Evolutionary conservation across 2,329 filamentous ascomycete species (phyloP).

Genomic region (Ceratocystis harringtonii): DNA sequence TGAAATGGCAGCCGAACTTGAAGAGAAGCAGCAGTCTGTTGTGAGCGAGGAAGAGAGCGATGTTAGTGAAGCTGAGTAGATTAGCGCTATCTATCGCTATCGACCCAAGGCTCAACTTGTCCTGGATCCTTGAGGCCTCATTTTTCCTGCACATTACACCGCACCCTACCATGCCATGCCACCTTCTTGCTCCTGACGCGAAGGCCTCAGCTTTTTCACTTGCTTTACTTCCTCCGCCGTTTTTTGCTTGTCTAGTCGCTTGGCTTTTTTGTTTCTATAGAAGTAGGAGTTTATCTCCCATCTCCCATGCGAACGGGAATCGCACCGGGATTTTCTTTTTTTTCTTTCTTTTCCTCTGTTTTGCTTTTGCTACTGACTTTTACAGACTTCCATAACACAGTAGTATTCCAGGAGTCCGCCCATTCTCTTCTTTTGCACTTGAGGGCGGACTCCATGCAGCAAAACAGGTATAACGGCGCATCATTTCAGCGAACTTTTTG

Average conservation of each 20-base stretch:
- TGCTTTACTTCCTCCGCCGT: background rate
- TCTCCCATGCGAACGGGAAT: background rate
- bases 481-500: background rate
- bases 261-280: background rate
- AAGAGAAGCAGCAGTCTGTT: conserved; percentile 32
- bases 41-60: conserved; percentile 42
- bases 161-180: background rate
- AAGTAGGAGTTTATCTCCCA: background rate
- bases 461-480: conserved; percentile 4
- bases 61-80: conserved; percentile 50
- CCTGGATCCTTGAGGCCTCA: background rate
- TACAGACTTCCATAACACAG: background rate
- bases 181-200: background rate
- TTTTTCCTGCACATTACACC: background rate
- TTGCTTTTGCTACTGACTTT: background rate
- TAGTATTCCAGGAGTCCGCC: background rate
- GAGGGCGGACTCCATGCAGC: background rate
- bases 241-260: background rate
- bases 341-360: too few relatives aligned
- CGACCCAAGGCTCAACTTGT: background rate
- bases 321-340: background rate
- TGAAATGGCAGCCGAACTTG: conserved; percentile 42
- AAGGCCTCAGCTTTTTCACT: background rate
- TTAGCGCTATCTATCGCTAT: background rate
- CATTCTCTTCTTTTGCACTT: background rate